Evolutionary conservation across 768 basidiomycete species (phyloP).

Genomic region (Termitomyces bulborhizus): DNA sequence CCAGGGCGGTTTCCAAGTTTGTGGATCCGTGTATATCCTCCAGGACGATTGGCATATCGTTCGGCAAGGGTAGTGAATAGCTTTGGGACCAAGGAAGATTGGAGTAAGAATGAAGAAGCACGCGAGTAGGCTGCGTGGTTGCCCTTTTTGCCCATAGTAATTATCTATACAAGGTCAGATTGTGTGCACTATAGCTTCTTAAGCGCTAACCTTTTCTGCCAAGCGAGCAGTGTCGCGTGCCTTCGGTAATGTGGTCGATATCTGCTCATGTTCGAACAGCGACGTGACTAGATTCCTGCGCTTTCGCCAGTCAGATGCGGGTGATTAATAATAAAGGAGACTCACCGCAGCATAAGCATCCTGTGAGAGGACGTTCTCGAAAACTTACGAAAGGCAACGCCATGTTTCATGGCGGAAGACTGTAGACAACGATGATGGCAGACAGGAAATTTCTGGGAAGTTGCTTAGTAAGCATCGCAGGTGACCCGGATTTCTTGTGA

Average conservation of each 20-base stretch:
- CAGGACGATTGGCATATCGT: constrained; percentile 77
- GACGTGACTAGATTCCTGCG: constrained; percentile 89
- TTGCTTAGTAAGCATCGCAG: constrained; percentile 9
- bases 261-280: constrained; percentile 90
- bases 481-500: neutral
- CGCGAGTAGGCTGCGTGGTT: constrained; percentile 60
- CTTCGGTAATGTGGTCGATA: constrained; percentile 93
- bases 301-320: constrained; percentile 6
- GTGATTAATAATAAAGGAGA: neutral
- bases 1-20: constrained; percentile 86
- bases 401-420: constrained; percentile 74
- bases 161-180: constrained; percentile 48
- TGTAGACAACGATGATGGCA: neutral
- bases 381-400: constrained; percentile 86
- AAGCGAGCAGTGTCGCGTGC: constrained; percentile 87
- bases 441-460: constrained; percentile 5
- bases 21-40: constrained; percentile 94
- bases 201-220: constrained; percentile 73
- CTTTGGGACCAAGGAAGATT: constrained; percentile 67
- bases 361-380: constrained; percentile 89
- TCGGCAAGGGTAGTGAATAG: constrained; percentile 74
- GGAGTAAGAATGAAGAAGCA: constrained; percentile 77
- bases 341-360: constrained; percentile 85
- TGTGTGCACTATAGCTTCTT: neutral
- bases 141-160: constrained; percentile 88